These are phyloP conservation scores for Boletus mariae DNA, from an alignment of 1,284 basidiomycete species.

Conservation along the genomic window DNA sequence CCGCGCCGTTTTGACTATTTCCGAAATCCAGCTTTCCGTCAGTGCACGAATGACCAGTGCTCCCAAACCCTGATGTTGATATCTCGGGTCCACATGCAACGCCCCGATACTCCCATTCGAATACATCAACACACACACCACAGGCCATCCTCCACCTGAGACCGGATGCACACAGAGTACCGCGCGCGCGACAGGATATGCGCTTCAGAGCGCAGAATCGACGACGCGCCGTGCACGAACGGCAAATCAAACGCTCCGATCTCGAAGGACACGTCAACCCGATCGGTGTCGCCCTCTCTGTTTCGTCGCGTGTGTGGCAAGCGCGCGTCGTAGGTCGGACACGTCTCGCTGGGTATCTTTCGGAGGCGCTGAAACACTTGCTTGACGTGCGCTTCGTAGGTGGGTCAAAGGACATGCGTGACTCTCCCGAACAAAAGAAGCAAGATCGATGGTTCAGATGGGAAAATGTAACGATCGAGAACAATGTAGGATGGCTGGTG, in stretches of 20 bases:
- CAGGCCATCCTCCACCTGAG: neutral
- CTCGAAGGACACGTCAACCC: too few relatives aligned
- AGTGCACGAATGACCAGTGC: conserved; percentile 10
- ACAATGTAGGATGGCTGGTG: conserved; percentile 2
- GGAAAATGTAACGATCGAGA: conserved; percentile 16
- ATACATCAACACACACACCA: conserved; percentile 20
- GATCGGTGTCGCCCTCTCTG: too few relatives aligned
- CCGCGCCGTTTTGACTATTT: neutral
- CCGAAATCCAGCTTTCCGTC: conserved; percentile 12
- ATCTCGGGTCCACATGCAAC: conserved; percentile 12
- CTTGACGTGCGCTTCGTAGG: conserved; percentile 13
- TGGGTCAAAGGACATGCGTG: neutral
- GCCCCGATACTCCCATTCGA: conserved; percentile 22
- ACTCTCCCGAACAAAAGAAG: conserved; percentile 19
- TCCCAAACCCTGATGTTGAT: conserved; percentile 16
- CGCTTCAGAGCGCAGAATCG: conserved; percentile 13
- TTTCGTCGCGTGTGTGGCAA: too few relatives aligned
- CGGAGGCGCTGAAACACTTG: conserved; percentile 12
- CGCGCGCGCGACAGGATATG: conserved; percentile 20
- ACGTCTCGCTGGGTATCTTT: conserved; percentile 1
- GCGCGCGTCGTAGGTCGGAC: conserved; percentile 3
- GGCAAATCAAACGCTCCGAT: too few relatives aligned
- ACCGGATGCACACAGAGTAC: conserved; percentile 18
- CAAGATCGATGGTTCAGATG: conserved; percentile 11
- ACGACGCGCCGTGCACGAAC: neutral